A percentile compares a stretch with the other conserved stretches of the same genome.
These are phyloP conservation scores for Capsaspora owczarzaki DNA, from an alignment of 78 protist species.

Conservation along the genomic window DNA sequence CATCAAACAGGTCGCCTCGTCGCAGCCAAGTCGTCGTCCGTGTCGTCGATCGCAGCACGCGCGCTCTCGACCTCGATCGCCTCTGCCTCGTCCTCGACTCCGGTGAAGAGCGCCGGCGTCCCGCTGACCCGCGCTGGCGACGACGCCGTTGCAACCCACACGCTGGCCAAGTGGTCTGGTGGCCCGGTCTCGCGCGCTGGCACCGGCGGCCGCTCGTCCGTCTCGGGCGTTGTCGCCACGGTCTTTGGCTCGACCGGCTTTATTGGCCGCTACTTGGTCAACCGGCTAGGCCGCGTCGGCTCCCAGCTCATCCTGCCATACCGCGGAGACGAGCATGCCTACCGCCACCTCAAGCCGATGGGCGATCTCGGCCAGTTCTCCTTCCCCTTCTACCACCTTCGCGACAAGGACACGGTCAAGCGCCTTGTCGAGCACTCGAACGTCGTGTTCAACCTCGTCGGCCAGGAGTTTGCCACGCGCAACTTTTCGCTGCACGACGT, in stretches of 20 bases:
- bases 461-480: conserved; percentile 17
- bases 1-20: no score
- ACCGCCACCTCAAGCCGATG: conserved; percentile 33
- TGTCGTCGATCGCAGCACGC: no score
- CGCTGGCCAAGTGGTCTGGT: not conserved
- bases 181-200: conserved; percentile 5
- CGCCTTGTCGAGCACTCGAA: conserved; percentile 8
- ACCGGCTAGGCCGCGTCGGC: not conserved
- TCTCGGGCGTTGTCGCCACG: conserved; percentile 45
- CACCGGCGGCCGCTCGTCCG: conserved; percentile 50
- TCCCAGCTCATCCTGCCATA: conserved; percentile 32
- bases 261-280: not conserved
- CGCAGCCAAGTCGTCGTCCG: no score
- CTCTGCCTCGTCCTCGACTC: no score
- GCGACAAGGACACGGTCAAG: not conserved
- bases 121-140: no score
- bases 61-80: no score
- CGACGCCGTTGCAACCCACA: no score
- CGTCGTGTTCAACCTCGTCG: conserved; percentile 47
- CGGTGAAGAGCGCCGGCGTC: no score
- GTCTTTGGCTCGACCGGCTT: conserved; percentile 51
- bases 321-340: conserved; percentile 33
- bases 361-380: conserved; percentile 59
- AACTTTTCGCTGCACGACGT: not conserved
- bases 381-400: not conserved